phyloP scores from a whole-genome alignment of 176 grass and related monocot species.

The Themeda triandra region DNA sequence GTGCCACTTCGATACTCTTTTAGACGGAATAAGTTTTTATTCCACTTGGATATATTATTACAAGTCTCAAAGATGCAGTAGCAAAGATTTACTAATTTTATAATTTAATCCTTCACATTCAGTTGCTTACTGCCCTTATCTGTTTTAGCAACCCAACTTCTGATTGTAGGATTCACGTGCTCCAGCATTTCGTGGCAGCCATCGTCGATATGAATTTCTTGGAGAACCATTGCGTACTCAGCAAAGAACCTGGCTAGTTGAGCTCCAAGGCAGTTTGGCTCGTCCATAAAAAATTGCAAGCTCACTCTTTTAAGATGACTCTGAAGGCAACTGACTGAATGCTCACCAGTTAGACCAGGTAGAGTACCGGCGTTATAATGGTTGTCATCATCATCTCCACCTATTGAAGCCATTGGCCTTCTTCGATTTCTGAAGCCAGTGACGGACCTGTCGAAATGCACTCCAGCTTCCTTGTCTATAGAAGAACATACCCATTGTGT shows the following conservation, averaged over 20 bases:
- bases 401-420: neutral
- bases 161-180: neutral
- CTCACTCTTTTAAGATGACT: neutral
- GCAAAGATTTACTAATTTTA: too few species aligned
- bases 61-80: too few species aligned
- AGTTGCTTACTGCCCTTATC: neutral
- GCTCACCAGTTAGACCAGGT: neutral
- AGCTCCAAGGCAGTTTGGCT: neutral
- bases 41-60: too few species aligned
- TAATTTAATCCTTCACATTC: too few species aligned
- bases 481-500: fast-evolving
- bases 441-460: neutral
- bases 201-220: neutral
- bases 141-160: neutral
- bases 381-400: neutral
- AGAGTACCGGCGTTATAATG: neutral
- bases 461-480: neutral
- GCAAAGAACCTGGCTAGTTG: neutral
- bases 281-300: neutral
- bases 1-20: too few species aligned
- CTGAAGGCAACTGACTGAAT: neutral
- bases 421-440: neutral
- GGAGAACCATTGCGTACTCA: neutral
- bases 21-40: too few species aligned
- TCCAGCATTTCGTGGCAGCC: neutral